Base-by-base conservation (phyloP, 495 filamentous ascomycete species). In the Friedmanniomyces endolithicus region DNA sequence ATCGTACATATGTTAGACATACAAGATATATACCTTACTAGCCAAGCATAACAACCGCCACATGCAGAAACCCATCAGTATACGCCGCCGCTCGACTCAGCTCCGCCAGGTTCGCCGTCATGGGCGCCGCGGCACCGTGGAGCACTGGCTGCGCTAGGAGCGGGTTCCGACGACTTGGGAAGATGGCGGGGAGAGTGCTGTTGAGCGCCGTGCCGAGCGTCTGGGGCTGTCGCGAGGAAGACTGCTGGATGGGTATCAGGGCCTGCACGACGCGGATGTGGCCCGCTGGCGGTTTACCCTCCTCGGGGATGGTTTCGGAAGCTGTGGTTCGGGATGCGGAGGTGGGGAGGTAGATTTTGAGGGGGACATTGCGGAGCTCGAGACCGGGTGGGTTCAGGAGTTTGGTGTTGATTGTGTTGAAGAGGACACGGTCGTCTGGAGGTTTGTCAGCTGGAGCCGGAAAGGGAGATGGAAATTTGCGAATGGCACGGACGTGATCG, bases 141-240 rank as follows among this genome's bases (percentile, higher is more conserved):
- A 96, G 63, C 24, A 97, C 81, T 12, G 88, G 83, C 58, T 86
- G 86, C n/a, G 94, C 94, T 20, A 95, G 73, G n/a, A 96, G 81
- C 0, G 88, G 81, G 53, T 86, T 88, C 52, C 89, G 70, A 50
- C 87, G 80, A 65, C 85, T 90, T 0, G 88, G 92, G 66, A 99
- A 99, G 14, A 99, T 71, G 48, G 78, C 75, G 1, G 94, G 92
- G 17, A 97, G 71, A 1, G 94, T 64, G 9, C 65, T 70, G 64
- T 89, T 81, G n/a, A 99, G 73, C 8, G 87, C 86, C 24, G 77
- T 75, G 3, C 92, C 92, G 14, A 97, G 68, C 0, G 89, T 95
- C 64, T 94, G 88, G 50, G 71, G 72, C 67, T 87, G 81, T 34
- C 65, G 56, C 11, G 62, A 60, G 2, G 67, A 45, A 3, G 69